Percentiles rank a stretch among this genome's conserved stretches.
phyloP scores from a whole-genome alignment of 768 basidiomycete genomes.

The Suillus plorans region DNA sequence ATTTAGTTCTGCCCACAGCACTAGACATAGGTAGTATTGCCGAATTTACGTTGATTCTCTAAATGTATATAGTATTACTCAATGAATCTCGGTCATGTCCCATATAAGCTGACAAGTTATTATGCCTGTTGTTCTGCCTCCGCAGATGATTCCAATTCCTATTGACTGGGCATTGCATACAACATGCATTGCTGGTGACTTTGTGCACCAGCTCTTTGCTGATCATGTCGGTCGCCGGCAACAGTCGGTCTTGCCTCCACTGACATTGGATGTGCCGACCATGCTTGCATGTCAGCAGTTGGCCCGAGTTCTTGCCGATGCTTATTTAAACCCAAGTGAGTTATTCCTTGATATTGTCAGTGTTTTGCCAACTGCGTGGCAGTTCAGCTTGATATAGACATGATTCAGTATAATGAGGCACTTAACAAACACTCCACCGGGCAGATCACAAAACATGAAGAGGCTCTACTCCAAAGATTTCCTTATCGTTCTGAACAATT shows the following conservation, averaged over 20 bases:
- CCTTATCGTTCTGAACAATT: background rate
- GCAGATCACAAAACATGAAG: background rate
- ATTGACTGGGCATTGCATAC: background rate
- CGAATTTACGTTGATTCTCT: no score
- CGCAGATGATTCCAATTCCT: background rate
- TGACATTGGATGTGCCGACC: background rate
- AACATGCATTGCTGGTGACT: background rate
- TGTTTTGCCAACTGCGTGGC: background rate
- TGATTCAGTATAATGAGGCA: background rate
- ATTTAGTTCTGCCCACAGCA: no score
- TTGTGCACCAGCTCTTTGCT: background rate
- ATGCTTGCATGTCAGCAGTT: background rate
- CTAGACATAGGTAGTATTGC: no score
- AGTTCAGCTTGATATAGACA: background rate
- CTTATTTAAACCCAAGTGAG: background rate
- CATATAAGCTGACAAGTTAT: no score
- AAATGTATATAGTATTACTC: no score
- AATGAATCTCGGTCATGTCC: no score
- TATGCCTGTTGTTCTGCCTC: no score
- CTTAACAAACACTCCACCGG: background rate
- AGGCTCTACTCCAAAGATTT: background rate
- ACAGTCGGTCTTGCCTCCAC: background rate
- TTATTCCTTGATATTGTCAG: background rate
- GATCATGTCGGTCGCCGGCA: fast-evolving
- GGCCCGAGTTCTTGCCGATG: background rate